Evolutionary conservation across 1,284 basidiomycete genomes (phyloP).

Genomic region (Cryptococcus sp.): DNA sequence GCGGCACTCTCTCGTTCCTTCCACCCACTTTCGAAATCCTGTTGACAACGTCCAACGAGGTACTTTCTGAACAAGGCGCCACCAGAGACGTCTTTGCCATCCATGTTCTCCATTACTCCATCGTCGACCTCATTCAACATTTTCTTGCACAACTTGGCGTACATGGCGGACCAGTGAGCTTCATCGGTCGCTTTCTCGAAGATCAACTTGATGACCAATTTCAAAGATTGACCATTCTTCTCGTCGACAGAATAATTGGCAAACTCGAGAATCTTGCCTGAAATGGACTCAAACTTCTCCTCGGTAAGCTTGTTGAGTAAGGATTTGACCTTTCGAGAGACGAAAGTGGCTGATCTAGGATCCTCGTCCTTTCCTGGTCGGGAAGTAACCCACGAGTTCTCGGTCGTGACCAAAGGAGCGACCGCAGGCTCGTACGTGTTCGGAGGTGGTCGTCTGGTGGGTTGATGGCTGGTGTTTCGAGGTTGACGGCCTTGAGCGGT

Average conservation of each 20-base stretch:
- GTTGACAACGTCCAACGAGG: slow-evolving; percentile 85
- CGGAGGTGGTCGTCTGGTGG: no score
- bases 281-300: slow-evolving; percentile 95
- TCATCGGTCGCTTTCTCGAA: slow-evolving; percentile 98
- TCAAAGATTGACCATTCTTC: slow-evolving; percentile 87
- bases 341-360: slow-evolving; percentile 69
- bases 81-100: slow-evolving; percentile 78
- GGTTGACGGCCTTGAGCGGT: slow-evolving; percentile 40
- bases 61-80: slow-evolving; percentile 86
- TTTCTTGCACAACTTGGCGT: slow-evolving; percentile 88
- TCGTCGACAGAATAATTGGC: slow-evolving; percentile 91
- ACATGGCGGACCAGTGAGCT: slow-evolving; percentile 94
- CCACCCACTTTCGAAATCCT: slow-evolving; percentile 87
- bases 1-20: slow-evolving; percentile 55
- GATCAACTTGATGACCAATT: slow-evolving; percentile 91
- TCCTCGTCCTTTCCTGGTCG: slow-evolving; percentile 47
- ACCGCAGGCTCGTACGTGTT: slow-evolving; percentile 59
- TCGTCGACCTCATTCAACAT: slow-evolving; percentile 86
- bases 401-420: slow-evolving; percentile 68
- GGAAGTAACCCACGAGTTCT: slow-evolving; percentile 72
- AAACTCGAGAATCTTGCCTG: slow-evolving; percentile 85
- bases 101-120: slow-evolving; percentile 80
- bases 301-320: slow-evolving; percentile 95
- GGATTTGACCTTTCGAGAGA: slow-evolving; percentile 89
- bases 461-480: slow-evolving; percentile 26